Percentiles rank a stretch among this genome's conserved stretches.
Conservation (phyloP, 2,329 filamentous ascomycete species). For the Metarhizium humberi region DNA sequence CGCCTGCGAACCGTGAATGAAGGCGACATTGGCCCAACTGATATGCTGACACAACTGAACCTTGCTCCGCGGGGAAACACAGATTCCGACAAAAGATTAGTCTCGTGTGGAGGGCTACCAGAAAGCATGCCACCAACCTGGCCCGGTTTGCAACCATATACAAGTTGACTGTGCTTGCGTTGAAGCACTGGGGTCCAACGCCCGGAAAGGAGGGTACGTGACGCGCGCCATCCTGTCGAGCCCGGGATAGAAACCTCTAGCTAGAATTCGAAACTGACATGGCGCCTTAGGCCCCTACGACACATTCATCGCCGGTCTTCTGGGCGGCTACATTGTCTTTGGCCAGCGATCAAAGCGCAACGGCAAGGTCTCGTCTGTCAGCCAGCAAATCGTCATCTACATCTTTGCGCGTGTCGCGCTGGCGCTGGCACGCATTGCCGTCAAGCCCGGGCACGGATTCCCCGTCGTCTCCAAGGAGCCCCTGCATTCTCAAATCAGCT, state of each 20-base stretch:
- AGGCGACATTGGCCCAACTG: not conserved
- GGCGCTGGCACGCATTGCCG: slow-evolving; percentile 71
- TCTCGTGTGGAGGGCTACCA: slow-evolving; percentile 77
- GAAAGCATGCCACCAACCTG: slow-evolving; percentile 83
- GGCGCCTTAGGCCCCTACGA: slow-evolving; percentile 58
- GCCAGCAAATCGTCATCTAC: slow-evolving; percentile 97
- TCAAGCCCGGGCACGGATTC: slow-evolving; percentile 52
- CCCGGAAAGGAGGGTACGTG: slow-evolving; percentile 48
- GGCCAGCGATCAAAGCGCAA: slow-evolving; percentile 54
- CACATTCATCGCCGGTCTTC: slow-evolving; percentile 73
- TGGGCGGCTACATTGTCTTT: slow-evolving; percentile 91
- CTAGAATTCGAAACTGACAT: not conserved
- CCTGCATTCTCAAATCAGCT: slow-evolving; percentile 40
- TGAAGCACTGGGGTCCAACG: slow-evolving; percentile 52
- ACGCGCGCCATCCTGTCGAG: not conserved
- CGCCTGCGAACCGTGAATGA: not conserved
- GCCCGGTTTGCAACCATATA: slow-evolving; percentile 87
- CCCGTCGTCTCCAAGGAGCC: slow-evolving; percentile 39
- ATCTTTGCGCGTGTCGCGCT: slow-evolving; percentile 88
- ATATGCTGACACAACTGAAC: slow-evolving; percentile 9
- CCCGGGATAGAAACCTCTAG: no score
- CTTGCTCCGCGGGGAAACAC: not conserved
- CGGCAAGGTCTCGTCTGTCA: slow-evolving; percentile 68
- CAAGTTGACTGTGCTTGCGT: slow-evolving; percentile 69
- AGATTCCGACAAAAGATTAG: slow-evolving; percentile 65